Percentiles rank a stretch among this genome's conserved stretches.
Evolutionary conservation across 1,284 basidiomycete genomes (phyloP).

Genomic region (Earliella scabrosa): DNA sequence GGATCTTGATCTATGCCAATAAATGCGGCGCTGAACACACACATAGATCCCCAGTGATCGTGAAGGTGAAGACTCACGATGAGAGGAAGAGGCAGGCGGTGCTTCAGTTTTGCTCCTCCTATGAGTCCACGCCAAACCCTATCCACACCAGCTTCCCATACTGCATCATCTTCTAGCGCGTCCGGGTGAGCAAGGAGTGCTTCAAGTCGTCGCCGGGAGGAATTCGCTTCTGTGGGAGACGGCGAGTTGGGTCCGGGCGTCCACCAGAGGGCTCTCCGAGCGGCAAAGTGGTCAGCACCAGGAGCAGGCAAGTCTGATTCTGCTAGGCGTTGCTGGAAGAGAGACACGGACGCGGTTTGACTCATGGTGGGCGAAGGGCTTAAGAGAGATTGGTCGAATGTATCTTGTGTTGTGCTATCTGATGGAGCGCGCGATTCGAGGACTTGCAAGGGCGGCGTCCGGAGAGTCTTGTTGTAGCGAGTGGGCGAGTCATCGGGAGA

Average conservation of each 20-base stretch:
- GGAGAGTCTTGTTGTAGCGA: neutral
- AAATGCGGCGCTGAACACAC: constrained; percentile 3
- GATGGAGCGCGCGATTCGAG: constrained; percentile 13
- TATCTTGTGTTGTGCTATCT: constrained; percentile 12
- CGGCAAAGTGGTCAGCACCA: constrained; percentile 64
- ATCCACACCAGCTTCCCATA: constrained; percentile 61
- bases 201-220: constrained; percentile 55
- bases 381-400: constrained; percentile 5
- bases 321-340: constrained; percentile 45
- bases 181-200: constrained; percentile 51
- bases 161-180: constrained; percentile 51
- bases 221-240: constrained; percentile 34
- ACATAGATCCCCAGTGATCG: neutral
- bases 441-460: constrained; percentile 3
- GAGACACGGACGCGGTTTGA: constrained; percentile 7
- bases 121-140: constrained; percentile 67
- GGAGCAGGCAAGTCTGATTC: constrained; percentile 54
- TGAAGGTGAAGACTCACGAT: constrained; percentile 51
- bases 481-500: constrained; percentile 26
- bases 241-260: constrained; percentile 27
- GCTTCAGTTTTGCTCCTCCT: constrained; percentile 59
- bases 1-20: constrained; percentile 60
- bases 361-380: constrained; percentile 7
- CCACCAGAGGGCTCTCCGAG: constrained; percentile 66
- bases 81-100: constrained; percentile 58